Evolutionary conservation across 2,329 filamentous ascomycete genomes (phyloP), one percentile per base, ranked within the genome.

Genomic region (Paecilomyces sp.): DNA sequence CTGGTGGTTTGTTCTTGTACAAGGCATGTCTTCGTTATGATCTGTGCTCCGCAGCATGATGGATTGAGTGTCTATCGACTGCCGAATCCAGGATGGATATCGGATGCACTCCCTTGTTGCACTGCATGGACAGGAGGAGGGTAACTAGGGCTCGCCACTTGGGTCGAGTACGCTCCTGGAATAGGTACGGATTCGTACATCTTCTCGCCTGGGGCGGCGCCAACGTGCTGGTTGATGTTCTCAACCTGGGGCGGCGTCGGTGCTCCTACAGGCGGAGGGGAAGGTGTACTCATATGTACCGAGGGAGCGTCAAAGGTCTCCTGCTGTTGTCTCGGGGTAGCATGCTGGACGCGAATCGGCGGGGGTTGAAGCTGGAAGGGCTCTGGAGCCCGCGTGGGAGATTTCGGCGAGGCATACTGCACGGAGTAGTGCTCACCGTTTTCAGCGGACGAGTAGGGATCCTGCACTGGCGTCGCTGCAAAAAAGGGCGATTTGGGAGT

Each of bases 311-410:
- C 81, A 72, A 94, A 91, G 50, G 82, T 85, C 22, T 80, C 81
- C 68, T 88, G 85, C 47, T 78, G 76, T 58, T 84, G 76, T 75
- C 86, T 89, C 30, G 91, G 91, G 0, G 90, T 94, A 6, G 91
- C 88, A 59, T 85, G 83, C 57, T 90, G 90, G 55, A 92, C 84
- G 73, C 89, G 91, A 74, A 82, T 82, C 0, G 93, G 93, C 50
- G 93, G 92, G 18, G 92, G 82, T 79, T 96, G 91, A 51, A 97
- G 86, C 71, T 89, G 88, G 82, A 97, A 97, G n/a, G 86, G 67
- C 81, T 84, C 60, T 65, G 79, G 70, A 66, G 82, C 75, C 50
- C 68, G 69, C 66, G 88, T 87, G 60, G 86, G 79, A 51, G 89
- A 89, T 61, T 80, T 79, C 4, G 88, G 85, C 64, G 88, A 84